A percentile compares a stretch with the other conserved stretches of the same genome.
phyloP scores from a whole-genome alignment of 1,284 basidiomycete genomes.

The Pseudozyma sp. region DNA sequence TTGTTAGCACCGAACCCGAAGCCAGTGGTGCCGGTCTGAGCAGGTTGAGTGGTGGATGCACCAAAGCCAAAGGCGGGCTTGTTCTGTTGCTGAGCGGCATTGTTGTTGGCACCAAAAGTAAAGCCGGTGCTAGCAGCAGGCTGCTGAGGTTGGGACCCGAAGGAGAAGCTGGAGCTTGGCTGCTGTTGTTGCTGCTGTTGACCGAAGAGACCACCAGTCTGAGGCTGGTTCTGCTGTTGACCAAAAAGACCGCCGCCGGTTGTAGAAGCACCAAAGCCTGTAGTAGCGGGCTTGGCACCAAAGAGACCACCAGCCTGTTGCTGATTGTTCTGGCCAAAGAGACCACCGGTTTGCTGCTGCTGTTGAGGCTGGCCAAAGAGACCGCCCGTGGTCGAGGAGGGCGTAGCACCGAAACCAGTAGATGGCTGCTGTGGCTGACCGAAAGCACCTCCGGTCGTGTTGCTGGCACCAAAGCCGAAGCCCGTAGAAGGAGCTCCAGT shows the following conservation, averaged over 20 bases:
- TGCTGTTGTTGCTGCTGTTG: slow-evolving; percentile 56
- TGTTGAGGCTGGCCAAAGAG: slow-evolving; percentile 60
- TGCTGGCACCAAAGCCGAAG: slow-evolving; percentile 54
- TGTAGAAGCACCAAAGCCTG: slow-evolving; percentile 50
- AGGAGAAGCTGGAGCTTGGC: slow-evolving; percentile 50
- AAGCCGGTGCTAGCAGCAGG: slow-evolving; percentile 55
- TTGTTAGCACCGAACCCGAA: slow-evolving; percentile 52
- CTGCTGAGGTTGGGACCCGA: slow-evolving; percentile 66
- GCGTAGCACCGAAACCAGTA: slow-evolving; percentile 49
- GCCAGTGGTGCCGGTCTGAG: slow-evolving; percentile 41
- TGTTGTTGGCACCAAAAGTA: slow-evolving; percentile 51
- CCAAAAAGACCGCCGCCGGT: slow-evolving; percentile 66
- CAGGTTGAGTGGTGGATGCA: slow-evolving; percentile 36
- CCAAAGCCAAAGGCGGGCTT: slow-evolving; percentile 58
- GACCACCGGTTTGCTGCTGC: slow-evolving; percentile 57
- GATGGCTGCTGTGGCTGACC: slow-evolving; percentile 55
- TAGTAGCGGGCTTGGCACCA: slow-evolving; percentile 61
- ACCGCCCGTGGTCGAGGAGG: slow-evolving; percentile 31
- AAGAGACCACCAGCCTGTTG: slow-evolving; percentile 68
- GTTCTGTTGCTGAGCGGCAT: slow-evolving; percentile 51
- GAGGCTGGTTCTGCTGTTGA: slow-evolving; percentile 51
- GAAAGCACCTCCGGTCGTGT: slow-evolving; percentile 32
- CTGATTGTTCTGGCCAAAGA: slow-evolving; percentile 69
- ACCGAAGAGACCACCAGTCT: slow-evolving; percentile 65
- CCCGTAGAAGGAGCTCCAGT: slow-evolving; percentile 38